These are phyloP conservation scores for Gymnopus androsaceus DNA, from an alignment of 1,284 basidiomycete genomes.

Conservation along the genomic window DNA sequence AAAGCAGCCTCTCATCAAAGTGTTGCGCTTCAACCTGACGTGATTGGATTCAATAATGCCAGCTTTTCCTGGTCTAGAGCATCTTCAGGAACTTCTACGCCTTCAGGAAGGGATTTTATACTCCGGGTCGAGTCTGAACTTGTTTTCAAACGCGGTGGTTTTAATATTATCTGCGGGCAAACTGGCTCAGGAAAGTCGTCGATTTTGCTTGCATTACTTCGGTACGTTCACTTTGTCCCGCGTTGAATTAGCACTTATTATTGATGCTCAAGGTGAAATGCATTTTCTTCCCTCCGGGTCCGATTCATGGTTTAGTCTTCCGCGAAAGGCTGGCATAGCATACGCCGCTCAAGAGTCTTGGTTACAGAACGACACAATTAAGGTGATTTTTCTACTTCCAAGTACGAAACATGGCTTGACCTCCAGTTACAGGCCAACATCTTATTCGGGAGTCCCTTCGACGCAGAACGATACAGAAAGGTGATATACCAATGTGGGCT, in stretches of 20 bases:
- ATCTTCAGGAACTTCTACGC: constrained; percentile 29
- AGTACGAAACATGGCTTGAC: too few species aligned
- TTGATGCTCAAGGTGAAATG: constrained; percentile 49
- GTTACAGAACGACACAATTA: constrained; percentile 59
- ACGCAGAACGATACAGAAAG: constrained; percentile 72
- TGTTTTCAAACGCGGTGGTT: constrained; percentile 55
- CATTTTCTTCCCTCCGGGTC: constrained; percentile 57
- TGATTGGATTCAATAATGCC: constrained; percentile 44
- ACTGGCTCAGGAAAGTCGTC: constrained; percentile 43
- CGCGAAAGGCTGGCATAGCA: constrained; percentile 64
- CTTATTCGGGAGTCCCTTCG: constrained; percentile 75
- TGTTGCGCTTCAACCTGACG: constrained; percentile 20
- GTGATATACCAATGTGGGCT: constrained; percentile 62
- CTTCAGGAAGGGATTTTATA: constrained; percentile 42
- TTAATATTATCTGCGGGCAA: constrained; percentile 69
- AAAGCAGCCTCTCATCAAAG: constrained; percentile 29
- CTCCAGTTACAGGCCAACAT: constrained; percentile 69
- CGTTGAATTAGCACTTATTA: too few species aligned
- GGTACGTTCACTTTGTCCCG: too few species aligned
- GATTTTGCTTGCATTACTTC: constrained; percentile 57
- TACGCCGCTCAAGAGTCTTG: constrained; percentile 83
- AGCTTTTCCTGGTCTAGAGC: constrained; percentile 47
- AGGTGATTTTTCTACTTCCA: constrained; percentile 29
- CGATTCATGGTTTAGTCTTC: constrained; percentile 66
- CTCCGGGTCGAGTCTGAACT: constrained; percentile 56